These are phyloP conservation scores for Clavispora asparagi DNA, from an alignment of 805 yeast species.

Conservation along the genomic window DNA sequence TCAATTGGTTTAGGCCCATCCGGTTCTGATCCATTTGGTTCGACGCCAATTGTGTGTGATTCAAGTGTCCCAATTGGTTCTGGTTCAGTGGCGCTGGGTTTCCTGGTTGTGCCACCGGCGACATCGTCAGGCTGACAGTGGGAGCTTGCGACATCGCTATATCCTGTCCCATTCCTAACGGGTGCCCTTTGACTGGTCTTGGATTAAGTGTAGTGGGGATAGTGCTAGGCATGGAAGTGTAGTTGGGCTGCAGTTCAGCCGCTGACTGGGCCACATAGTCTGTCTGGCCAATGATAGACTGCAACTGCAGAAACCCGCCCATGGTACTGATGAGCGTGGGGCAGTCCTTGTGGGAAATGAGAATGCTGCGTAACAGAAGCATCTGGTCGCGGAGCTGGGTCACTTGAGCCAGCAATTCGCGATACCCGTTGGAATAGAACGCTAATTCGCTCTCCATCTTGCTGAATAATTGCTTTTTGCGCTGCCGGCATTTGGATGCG, in stretches of 20 bases:
- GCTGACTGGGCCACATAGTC: conserved; percentile 24
- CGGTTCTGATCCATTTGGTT: conserved; percentile 2
- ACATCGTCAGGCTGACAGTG: not conserved
- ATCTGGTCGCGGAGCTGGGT: conserved; percentile 56
- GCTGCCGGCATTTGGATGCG: conserved; percentile 90
- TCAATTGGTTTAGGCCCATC: not conserved
- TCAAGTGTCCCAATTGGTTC: not conserved
- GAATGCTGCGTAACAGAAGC: conserved; percentile 40
- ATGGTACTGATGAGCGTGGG: conserved; percentile 34
- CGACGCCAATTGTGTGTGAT: not conserved
- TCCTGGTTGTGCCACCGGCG: conserved; percentile 5
- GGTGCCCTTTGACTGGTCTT: not conserved
- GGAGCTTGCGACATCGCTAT: not conserved
- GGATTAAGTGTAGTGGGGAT: conserved; percentile 34
- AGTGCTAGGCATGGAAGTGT: conserved; percentile 32
- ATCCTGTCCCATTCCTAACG: not conserved
- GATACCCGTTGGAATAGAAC: conserved; percentile 65
- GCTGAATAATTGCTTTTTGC: conserved; percentile 83
- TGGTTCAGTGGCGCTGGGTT: not conserved
- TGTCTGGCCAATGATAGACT: conserved; percentile 35
- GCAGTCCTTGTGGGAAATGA: conserved; percentile 50
- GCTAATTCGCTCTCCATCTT: conserved; percentile 78
- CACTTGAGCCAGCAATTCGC: conserved; percentile 56
- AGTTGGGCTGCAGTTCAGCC: conserved; percentile 17
- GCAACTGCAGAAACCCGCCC: conserved; percentile 43